Percentiles rank a stretch among this genome's conserved stretches.
Evolutionary conservation across 2,329 filamentous ascomycete genomes (phyloP).

Genomic region (Leptographium flavum): DNA sequence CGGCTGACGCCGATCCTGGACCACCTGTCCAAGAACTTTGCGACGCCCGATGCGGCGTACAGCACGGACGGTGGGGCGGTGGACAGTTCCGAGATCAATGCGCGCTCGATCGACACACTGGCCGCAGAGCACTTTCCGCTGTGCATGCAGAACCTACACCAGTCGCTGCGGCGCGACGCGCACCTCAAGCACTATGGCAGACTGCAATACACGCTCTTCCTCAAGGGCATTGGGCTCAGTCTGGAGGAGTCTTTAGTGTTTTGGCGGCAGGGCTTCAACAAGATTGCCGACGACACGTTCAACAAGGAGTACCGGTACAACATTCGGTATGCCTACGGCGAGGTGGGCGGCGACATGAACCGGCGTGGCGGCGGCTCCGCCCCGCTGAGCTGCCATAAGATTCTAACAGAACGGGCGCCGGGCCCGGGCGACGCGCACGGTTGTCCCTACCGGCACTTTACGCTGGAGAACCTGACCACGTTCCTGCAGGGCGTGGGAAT

Average conservation of each 20-base stretch:
- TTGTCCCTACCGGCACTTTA: slow-evolving; percentile 93
- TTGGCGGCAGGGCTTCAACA: slow-evolving; percentile 77
- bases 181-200: slow-evolving; percentile 90
- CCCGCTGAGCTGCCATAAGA: slow-evolving; percentile 89
- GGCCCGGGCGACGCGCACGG: slow-evolving; percentile 82
- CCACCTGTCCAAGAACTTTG: slow-evolving; percentile 90
- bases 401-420: slow-evolving; percentile 77
- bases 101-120: slow-evolving; percentile 65
- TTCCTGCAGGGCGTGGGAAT: slow-evolving; percentile 71
- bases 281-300: slow-evolving; percentile 85
- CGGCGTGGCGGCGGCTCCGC: slow-evolving; percentile 76
- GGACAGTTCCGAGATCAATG: slow-evolving; percentile 61
- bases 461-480: slow-evolving; percentile 65
- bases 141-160: slow-evolving; percentile 89
- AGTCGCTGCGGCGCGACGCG: slow-evolving; percentile 68
- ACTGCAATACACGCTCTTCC: slow-evolving; percentile 88
- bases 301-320: slow-evolving; percentile 98
- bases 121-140: slow-evolving; percentile 72
- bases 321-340: slow-evolving; percentile 84
- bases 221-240: slow-evolving; percentile 86
- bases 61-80: slow-evolving; percentile 43
- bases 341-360: slow-evolving; percentile 86
- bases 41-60: slow-evolving; percentile 77
- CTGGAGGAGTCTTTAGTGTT: slow-evolving; percentile 87
- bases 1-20: slow-evolving; percentile 55